Conservation (phyloP, 129 eudicot genomes). For the Escallonia herrerae region DNA sequence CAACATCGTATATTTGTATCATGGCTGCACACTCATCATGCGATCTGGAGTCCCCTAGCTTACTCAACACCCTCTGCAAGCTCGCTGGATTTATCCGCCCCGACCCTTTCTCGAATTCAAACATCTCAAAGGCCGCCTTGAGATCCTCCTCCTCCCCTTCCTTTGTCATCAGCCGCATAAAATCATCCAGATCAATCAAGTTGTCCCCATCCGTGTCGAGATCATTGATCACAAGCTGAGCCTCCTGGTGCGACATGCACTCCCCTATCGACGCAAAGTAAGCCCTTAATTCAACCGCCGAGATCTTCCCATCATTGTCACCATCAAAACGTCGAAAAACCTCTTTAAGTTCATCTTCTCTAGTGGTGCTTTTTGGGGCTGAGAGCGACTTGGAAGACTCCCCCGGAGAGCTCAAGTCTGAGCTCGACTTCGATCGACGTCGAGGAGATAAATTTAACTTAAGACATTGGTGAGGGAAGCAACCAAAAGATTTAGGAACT, state of each 20-base stretch:
- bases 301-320: constrained; percentile 59
- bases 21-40: constrained; percentile 64
- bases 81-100: constrained; percentile 63
- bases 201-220: constrained; percentile 54
- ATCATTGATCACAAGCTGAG: constrained; percentile 46
- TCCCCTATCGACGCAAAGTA: constrained; percentile 64
- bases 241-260: constrained; percentile 68
- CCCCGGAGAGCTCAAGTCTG: constrained; percentile 24
- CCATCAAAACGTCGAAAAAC: constrained; percentile 57
- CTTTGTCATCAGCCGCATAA: constrained; percentile 40
- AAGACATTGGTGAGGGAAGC: constrained; percentile 36
- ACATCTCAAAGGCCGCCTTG: constrained; percentile 66
- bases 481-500: constrained; percentile 37
- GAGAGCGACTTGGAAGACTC: constrained; percentile 28
- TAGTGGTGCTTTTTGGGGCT: not conserved
- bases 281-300: constrained; percentile 53
- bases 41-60: constrained; percentile 57
- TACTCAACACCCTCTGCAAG: constrained; percentile 54
- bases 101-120: constrained; percentile 67
- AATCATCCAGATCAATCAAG: constrained; percentile 47
- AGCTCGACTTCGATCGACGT: constrained; percentile 18
- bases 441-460: constrained; percentile 23
- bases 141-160: constrained; percentile 36
- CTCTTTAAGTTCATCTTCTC: constrained; percentile 34
- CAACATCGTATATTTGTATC: constrained; percentile 54